phyloP scores from a whole-genome alignment of 768 basidiomycete genomes.

The Tulasnella sp. region DNA sequence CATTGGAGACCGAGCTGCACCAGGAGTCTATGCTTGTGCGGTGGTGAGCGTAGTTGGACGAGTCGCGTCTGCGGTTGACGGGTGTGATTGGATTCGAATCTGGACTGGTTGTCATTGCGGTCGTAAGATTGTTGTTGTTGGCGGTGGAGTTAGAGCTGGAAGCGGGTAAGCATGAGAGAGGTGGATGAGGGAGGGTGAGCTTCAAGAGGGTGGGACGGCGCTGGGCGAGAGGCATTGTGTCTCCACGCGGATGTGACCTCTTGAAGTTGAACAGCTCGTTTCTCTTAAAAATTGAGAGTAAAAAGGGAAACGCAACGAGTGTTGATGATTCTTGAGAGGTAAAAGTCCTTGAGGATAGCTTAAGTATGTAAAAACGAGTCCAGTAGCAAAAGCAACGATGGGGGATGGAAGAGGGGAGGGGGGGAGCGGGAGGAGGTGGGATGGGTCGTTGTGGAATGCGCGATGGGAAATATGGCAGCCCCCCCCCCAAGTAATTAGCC shows the following conservation, averaged over 20 bases:
- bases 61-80: constrained; percentile 18
- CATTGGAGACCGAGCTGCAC: constrained; percentile 20
- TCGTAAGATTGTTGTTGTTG: not conserved
- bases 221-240: constrained; percentile 26
- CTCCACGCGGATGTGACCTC: constrained; percentile 3
- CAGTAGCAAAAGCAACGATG: not conserved
- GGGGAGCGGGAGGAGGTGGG: not conserved
- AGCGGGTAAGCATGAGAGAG: constrained; percentile 21
- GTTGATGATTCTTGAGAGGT: not conserved
- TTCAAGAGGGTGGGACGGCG: constrained; percentile 20
- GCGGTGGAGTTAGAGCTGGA: not conserved
- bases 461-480: not conserved
- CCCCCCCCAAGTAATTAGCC: not conserved
- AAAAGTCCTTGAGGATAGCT: constrained; percentile 4
- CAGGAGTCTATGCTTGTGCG: constrained; percentile 22
- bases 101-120: not conserved
- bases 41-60: not conserved
- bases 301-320: not conserved
- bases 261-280: not conserved
- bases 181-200: constrained; percentile 24
- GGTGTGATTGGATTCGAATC: constrained; percentile 22
- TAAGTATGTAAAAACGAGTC: not conserved
- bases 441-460: not conserved
- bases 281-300: constrained; percentile 4
- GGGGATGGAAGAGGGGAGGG: not conserved